Percentiles rank a stretch among this genome's conserved stretches.
Conservation (phyloP, 306 rosid species). For the Styphnolobium japonicum region DNA sequence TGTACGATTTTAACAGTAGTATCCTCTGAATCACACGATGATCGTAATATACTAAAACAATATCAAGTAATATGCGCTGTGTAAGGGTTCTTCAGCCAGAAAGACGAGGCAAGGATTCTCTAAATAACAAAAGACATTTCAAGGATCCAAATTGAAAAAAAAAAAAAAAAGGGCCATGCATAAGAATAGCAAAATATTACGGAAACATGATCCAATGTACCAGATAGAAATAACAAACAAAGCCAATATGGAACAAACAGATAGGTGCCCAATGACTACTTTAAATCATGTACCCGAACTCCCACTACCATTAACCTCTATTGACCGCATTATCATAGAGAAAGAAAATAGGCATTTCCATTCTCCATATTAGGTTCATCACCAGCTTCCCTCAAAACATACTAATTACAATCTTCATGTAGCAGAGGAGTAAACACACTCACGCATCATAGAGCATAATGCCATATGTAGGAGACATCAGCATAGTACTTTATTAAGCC, state of each 20-base stretch:
- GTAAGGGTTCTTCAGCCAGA: not conserved
- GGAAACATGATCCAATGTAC: slow-evolving; percentile 28
- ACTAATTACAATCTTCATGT: slow-evolving; percentile 36
- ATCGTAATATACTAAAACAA: not conserved
- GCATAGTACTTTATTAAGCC: not conserved
- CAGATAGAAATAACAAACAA: slow-evolving; percentile 18
- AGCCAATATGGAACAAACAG: slow-evolving; percentile 37
- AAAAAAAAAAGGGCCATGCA: slow-evolving; percentile 20
- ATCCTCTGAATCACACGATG: not conserved
- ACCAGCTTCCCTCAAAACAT: slow-evolving; percentile 29
- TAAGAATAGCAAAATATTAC: slow-evolving; percentile 19
- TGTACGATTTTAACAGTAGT: not conserved
- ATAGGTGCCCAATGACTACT: slow-evolving; percentile 14
- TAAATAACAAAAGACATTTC: not conserved
- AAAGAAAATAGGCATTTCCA: slow-evolving; percentile 5
- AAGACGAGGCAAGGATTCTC: not conserved
- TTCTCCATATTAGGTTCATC: slow-evolving; percentile 26
- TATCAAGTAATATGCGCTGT: not conserved
- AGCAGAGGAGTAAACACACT: slow-evolving; percentile 31
- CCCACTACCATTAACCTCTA: slow-evolving; percentile 27
- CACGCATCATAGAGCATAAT: slow-evolving; percentile 30
- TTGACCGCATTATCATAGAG: not conserved
- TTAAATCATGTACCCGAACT: slow-evolving; percentile 28
- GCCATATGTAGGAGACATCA: slow-evolving; percentile 20
- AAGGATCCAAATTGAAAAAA: slow-evolving; percentile 5